phyloP scores from a whole-genome alignment of 202 grass and related monocot genomes.

The Cymbopogon flexuosus region DNA sequence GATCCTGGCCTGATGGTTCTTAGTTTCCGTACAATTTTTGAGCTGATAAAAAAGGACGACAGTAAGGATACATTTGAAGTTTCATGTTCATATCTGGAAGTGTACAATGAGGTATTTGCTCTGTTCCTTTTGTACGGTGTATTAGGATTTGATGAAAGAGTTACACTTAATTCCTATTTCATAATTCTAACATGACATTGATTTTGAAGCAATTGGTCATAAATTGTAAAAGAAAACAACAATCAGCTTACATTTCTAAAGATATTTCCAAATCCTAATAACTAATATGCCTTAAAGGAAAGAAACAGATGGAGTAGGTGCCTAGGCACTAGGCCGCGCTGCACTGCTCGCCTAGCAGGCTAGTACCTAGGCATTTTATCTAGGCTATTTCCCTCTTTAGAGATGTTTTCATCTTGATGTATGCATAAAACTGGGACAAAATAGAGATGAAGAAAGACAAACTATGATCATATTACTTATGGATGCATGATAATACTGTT shows the following conservation, averaged over 20 bases:
- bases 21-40: conserved; percentile 96
- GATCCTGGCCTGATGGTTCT: conserved; percentile 99
- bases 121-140: not conserved
- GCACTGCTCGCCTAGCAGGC: not conserved
- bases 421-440: not conserved
- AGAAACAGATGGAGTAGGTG: not conserved
- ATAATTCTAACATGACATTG: not conserved
- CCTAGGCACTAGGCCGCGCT: not conserved
- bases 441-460: not conserved
- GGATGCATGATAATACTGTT: not conserved
- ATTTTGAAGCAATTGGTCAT: not conserved
- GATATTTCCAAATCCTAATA: not conserved
- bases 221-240: not conserved
- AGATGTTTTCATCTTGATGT: not conserved
- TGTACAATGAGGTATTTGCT: conserved; percentile 80
- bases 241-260: not conserved
- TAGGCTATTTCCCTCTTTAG: not conserved
- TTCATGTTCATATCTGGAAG: conserved; percentile 98
- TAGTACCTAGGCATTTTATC: not conserved
- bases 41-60: conserved; percentile 77
- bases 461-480: not conserved
- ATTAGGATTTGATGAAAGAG: not conserved
- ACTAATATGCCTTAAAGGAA: not conserved
- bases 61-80: conserved; percentile 83
- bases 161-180: not conserved